Evolutionary conservation across 1,139 yeast genomes (phyloP), one percentile per base, ranked within the genome.

Genomic region (Candida smagusa): DNA sequence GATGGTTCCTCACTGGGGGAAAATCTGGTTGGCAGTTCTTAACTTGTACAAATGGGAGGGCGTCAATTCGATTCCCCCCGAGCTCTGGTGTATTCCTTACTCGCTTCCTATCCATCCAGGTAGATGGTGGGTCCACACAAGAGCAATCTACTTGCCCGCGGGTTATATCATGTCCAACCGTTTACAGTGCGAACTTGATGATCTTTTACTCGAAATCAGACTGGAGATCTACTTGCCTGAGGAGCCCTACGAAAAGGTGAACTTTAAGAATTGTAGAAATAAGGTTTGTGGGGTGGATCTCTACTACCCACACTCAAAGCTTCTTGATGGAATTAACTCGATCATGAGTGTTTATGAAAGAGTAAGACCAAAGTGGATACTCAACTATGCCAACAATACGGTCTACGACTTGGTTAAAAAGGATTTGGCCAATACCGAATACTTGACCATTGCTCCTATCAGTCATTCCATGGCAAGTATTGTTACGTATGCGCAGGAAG

Each of bases 121-220:
- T 22, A 76, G 88, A 55, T 94, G 97, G 98, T 94, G 99, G 99
- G 97, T 92, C 22, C 99, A 94, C 55, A 92, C 97, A 0, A 68
- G 99, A 41, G 96, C 95, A 1, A 88, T 94, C 25, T 92, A 90
- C 53, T 63, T 87, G 32, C 95, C 97, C 0, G 68, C 90, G 53
- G 94, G 97, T 11, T 92, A 90, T 56, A 59, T 92, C 9, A 78
- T 85, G 13, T 70, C 88, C 35, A 72, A 76, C 29, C 62, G 66
- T 39, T 69, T 73, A 11, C 67, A 71, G 41, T 83, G 87, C 55
- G 75, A 74, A 8, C 56, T 84, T 37, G 84, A 80, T 44, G 84
- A 86, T 0, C 62, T 92, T 28, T 61, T 92, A 34, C 55, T 58
- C 40, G 79, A 77, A 36, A 63, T 94, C 9, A 68, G 98, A 50